A percentile compares a stretch with the other conserved stretches of the same genome.
These are phyloP conservation scores for Bacidia gigantensis DNA, from an alignment of 495 filamentous ascomycete species.

Conservation along the genomic window DNA sequence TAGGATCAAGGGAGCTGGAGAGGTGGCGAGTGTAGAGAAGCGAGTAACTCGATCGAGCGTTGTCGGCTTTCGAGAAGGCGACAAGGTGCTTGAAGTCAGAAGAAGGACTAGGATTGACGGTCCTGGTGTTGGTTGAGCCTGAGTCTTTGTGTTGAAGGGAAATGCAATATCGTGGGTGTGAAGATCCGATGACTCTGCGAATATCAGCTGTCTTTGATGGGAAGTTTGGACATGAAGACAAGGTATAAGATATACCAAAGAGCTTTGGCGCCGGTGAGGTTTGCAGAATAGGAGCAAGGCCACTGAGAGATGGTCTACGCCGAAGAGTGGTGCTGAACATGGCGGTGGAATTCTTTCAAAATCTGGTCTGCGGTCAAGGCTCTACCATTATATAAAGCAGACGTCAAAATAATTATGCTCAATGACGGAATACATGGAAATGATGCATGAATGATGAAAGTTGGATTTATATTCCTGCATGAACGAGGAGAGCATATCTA, in stretches of 20 bases:
- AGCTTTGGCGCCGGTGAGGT: constrained; percentile 13
- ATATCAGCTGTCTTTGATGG: constrained; percentile 1
- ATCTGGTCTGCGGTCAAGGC: too few species aligned
- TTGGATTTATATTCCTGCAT: constrained; percentile 2
- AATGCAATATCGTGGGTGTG: constrained; percentile 42
- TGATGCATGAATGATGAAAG: too few species aligned
- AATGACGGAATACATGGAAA: too few species aligned
- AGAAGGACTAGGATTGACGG: constrained; percentile 36
- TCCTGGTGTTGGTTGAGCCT: constrained; percentile 4
- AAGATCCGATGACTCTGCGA: constrained; percentile 35
- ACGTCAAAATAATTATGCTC: not conserved
- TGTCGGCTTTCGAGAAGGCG: constrained; percentile 15
- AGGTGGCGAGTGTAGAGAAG: constrained; percentile 31
- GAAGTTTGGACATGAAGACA: too few species aligned
- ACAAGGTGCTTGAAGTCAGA: constrained; percentile 35
- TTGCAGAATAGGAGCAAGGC: constrained; percentile 31
- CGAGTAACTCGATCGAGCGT: constrained; percentile 32
- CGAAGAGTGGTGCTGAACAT: constrained; percentile 46
- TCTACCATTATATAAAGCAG: too few species aligned
- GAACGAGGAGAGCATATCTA: constrained; percentile 13
- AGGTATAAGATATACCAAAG: not conserved
- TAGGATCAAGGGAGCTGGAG: constrained; percentile 33
- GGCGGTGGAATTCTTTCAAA: not conserved
- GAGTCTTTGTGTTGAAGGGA: constrained; percentile 17
- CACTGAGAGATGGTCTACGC: constrained; percentile 35